Conservation (phyloP, 352 stramenopile species). For the Thraustochytrium sp. region DNA sequence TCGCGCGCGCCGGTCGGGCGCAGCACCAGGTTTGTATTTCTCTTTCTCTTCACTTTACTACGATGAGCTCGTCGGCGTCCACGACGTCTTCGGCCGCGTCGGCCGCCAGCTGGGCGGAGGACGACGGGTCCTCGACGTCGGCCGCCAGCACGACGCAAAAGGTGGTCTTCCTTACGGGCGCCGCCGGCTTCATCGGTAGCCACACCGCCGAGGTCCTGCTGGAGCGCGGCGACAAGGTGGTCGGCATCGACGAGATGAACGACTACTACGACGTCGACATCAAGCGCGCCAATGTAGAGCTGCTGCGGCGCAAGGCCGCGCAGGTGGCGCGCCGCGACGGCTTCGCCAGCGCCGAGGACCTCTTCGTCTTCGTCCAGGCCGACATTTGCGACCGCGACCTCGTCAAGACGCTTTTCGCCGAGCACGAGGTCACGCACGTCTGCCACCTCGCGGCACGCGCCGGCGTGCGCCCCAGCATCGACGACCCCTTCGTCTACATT, state of each 20-base stretch:
- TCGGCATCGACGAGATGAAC: slow-evolving; percentile 97
- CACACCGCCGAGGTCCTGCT: slow-evolving; percentile 83
- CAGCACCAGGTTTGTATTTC: too few species aligned
- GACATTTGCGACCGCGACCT: slow-evolving; percentile 88
- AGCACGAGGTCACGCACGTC: slow-evolving; percentile 71
- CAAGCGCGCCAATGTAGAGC: slow-evolving; percentile 88
- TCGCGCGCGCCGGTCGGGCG: too few species aligned
- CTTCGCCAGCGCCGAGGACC: slow-evolving; percentile 54
- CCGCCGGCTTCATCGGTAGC: slow-evolving; percentile 92
- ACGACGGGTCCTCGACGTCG: slow-evolving; percentile 31
- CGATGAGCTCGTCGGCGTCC: neutral
- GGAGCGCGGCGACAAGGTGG: slow-evolving; percentile 76
- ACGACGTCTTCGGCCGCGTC: neutral
- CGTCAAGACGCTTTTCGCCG: slow-evolving; percentile 76
- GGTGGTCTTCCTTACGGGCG: slow-evolving; percentile 84
- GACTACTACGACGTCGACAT: slow-evolving; percentile 97
- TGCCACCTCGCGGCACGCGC: slow-evolving; percentile 92
- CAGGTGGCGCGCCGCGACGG: slow-evolving; percentile 28
- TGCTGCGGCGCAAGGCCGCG: slow-evolving; percentile 58
- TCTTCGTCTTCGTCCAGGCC: slow-evolving; percentile 71
- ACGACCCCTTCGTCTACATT: slow-evolving; percentile 95
- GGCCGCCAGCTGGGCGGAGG: neutral
- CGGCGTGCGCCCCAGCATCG: slow-evolving; percentile 91
- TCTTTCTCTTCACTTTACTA: too few species aligned
- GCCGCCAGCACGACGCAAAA: too few species aligned